Base-by-base conservation (phyloP, 495 filamentous ascomycete species). In the Aspergillus egyptiacus region DNA sequence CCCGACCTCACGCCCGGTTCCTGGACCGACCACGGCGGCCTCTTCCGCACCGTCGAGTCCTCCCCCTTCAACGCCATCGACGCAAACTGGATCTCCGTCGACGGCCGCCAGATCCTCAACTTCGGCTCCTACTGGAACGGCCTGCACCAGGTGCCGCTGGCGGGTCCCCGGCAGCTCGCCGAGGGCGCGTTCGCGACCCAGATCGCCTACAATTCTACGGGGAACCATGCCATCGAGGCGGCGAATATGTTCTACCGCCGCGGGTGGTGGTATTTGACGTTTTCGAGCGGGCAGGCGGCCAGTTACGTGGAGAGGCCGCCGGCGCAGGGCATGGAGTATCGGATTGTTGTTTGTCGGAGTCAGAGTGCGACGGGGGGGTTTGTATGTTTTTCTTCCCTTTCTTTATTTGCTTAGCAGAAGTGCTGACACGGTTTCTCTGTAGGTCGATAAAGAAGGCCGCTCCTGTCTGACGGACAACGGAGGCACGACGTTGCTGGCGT, bases 101-200 rank as follows among this genome's bases (percentile, higher is more conserved):
- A 61, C 25, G 69, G 67, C 41, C 60, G 60, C 5, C 71, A 76
- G 39, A 76, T 76, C 50, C 69, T 89, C 31, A 80, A 73, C 46
- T 90, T 83, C 34, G 85, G 85, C 14, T 79, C 73, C 20, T 89
- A 83, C 70, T 89, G 84, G 84, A 61, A 72, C 6, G 81, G 81
- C 48, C 69, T 87, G 41, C 80, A 75, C 67, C 83, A 85, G 59
- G 78, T 80, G 6, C 54, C 69, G 9, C 73, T 87, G 67, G 64
- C 65, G 15, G 56, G 63, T 6, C 65, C 75, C 7, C 71, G 64
- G 19, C 66, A 67, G 42, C 60, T 71, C 6, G 58, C 55, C 6
- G 63, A 62, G 3, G 52, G 57, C 3, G 28, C 48, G 9, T 54
- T 60, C 9, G 59, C 71, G 13, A 61, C 64, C 31, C 74, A 84